Percentiles rank a stretch among this genome's conserved stretches.
These are phyloP conservation scores for Sporothrix protearum DNA, from an alignment of 2,329 filamentous ascomycete genomes.

Conservation along the genomic window DNA sequence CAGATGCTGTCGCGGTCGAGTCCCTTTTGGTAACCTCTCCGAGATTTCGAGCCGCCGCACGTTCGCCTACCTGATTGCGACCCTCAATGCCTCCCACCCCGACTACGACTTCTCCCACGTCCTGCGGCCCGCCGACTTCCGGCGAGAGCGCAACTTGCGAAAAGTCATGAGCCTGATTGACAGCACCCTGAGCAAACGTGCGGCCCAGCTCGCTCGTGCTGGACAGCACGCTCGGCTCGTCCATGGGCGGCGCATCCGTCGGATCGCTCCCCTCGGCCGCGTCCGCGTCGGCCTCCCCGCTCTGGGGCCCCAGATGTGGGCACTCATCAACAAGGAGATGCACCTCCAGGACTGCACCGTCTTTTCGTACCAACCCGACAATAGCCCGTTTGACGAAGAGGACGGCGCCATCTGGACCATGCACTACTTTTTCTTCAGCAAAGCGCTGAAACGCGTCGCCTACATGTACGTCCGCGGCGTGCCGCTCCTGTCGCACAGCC, in stretches of 20 bases:
- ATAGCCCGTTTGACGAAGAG: conserved; percentile 87
- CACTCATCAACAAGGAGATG: conserved; percentile 92
- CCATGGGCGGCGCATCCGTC: conserved; percentile 33
- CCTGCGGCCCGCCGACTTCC: conserved; percentile 84
- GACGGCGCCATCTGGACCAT: conserved; percentile 92
- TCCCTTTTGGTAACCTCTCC: conserved; percentile 88
- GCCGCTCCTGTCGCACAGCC: conserved; percentile 66
- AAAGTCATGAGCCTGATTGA: conserved; percentile 84
- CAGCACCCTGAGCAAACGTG: conserved; percentile 82
- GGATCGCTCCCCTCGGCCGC: conserved; percentile 16
- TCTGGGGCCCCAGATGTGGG: conserved; percentile 91
- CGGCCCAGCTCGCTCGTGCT: conserved; percentile 57
- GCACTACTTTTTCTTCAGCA: conserved; percentile 98
- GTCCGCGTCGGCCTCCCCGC: conserved; percentile 47
- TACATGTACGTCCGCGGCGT: conserved; percentile 93
- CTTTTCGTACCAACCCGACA: conserved; percentile 84
- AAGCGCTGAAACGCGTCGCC: conserved; percentile 82
- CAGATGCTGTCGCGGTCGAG: conserved; percentile 80
- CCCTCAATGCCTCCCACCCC: conserved; percentile 89
- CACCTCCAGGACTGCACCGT: conserved; percentile 80
- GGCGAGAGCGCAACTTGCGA: conserved; percentile 73
- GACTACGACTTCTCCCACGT: conserved; percentile 98
- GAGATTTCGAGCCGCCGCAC: conserved; percentile 85
- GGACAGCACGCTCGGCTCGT: conserved; percentile 39
- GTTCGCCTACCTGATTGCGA: conserved; percentile 94